phyloP scores from a whole-genome alignment of 2,329 filamentous ascomycete genomes.

The Microsporum ferrugineum region DNA sequence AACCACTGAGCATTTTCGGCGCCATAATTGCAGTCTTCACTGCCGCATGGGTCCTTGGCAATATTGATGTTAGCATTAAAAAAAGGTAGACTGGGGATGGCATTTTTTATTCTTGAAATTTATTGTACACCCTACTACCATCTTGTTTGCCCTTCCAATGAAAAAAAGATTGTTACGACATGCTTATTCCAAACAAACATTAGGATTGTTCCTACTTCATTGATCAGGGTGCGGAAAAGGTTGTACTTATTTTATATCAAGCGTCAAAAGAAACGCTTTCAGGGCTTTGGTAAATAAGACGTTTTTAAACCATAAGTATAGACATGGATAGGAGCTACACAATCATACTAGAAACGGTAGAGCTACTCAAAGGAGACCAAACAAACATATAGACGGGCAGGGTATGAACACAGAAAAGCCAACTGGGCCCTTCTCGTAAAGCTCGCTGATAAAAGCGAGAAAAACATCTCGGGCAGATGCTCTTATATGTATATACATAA shows the following conservation, averaged over 20 bases:
- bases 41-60: conserved; percentile 61
- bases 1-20: conserved; percentile 70
- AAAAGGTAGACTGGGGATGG: conserved; percentile 34
- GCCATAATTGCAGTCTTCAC: conserved; percentile 65
- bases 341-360: not conserved
- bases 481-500: not conserved
- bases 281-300: not conserved
- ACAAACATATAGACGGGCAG: not conserved
- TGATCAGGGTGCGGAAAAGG: no score
- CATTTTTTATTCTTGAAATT: not conserved
- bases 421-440: not conserved
- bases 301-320: not conserved
- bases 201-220: no score
- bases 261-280: not conserved
- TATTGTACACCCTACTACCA: not conserved
- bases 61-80: conserved; percentile 70
- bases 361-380: not conserved
- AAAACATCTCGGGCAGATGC: not conserved
- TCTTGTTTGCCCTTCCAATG: not conserved
- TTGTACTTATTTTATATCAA: no score
- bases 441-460: not conserved
- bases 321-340: not conserved
- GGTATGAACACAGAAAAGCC: not conserved
- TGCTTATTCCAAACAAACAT: not conserved
- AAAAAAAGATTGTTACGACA: not conserved